Evolutionary conservation across 768 basidiomycete species (phyloP).

Genomic region (Lactarius psammicola): DNA sequence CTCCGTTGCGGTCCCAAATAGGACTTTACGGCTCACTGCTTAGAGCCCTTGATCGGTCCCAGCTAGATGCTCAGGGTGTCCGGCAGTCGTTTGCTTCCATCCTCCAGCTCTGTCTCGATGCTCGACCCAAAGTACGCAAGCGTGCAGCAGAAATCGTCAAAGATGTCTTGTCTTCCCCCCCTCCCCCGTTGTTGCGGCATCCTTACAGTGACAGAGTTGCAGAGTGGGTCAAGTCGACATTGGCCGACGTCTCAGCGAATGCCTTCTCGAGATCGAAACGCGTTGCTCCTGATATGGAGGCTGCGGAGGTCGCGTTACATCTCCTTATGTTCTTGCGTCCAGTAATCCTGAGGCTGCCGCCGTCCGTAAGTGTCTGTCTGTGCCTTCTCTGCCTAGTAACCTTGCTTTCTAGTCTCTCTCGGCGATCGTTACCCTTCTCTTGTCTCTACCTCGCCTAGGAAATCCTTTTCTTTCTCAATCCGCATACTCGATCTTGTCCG

Average conservation of each 20-base stretch:
- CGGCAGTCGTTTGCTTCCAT: slow-evolving; percentile 85
- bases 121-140: slow-evolving; percentile 91
- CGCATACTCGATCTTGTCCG: slow-evolving; percentile 81
- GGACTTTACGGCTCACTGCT: slow-evolving; percentile 71
- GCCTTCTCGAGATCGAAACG: slow-evolving; percentile 60
- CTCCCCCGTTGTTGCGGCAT: slow-evolving; percentile 72
- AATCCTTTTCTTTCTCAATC: slow-evolving; percentile 89
- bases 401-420: slow-evolving; percentile 60
- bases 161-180: slow-evolving; percentile 73
- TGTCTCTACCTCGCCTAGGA: slow-evolving; percentile 81
- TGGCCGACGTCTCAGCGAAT: slow-evolving; percentile 63
- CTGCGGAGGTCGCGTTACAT: slow-evolving; percentile 74
- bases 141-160: slow-evolving; percentile 83
- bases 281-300: slow-evolving; percentile 53
- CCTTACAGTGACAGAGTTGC: slow-evolving; percentile 83
- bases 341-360: slow-evolving; percentile 57
- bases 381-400: slow-evolving; percentile 16
- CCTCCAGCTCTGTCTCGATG: slow-evolving; percentile 79
- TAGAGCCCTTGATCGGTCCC: slow-evolving; percentile 64
- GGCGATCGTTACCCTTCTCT: slow-evolving; percentile 63
- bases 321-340: slow-evolving; percentile 70
- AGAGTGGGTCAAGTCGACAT: slow-evolving; percentile 69
- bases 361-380: slow-evolving; percentile 53
- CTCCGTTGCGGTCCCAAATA: slow-evolving; percentile 84
- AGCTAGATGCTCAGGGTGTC: slow-evolving; percentile 63